Base-by-base conservation (phyloP, 192 early-diverging fungal genomes). In the Backusella tuberculispora region DNA sequence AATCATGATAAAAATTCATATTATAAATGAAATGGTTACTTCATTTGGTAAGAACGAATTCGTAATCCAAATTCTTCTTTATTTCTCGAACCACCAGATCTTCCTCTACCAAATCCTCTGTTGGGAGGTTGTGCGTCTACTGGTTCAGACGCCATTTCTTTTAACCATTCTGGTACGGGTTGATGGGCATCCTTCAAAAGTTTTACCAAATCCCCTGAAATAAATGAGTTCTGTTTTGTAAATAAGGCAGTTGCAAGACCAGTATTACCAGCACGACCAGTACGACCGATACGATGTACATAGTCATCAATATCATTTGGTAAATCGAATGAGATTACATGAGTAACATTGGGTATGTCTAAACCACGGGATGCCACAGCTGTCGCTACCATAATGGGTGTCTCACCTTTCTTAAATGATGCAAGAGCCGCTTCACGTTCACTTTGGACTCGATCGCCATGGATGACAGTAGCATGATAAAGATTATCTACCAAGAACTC, bases 291-390 rank as follows among this genome's bases (percentile, higher is more conserved):
- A 79, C 96, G 92, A 86, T 98, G 96, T 29, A 97, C 95, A 85
- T 95, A 98, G 81, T 99, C 97, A 81, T 99, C 96, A 77, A 94
- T 91, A 71, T 97, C 97, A 17, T 89, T 94, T 21, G 97, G 96
- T 77, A 99, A 88, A 72, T 99, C 97, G 83, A 91, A 98, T 85
- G 95, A 96, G 82, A 99, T 86, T n/a, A 98, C 96, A 75, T 93
- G 92, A 14, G 85, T 86, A 63, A 94, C 92, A 74, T 94, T 94
- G 75, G 92, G 90, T 63, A 94, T 94, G 76, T 94, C 93, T 48
- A 99, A 83, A 74, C 97, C 97, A 84, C 97, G 92, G n/a, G 97
- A 94, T 50, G 97, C 97, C 5, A 99, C 97, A 45, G 96, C 97
- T 19, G 98, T 99, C 5, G 98, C 98, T 75, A 99, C 95, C 89